phyloP scores from a whole-genome alignment of 2,329 filamentous ascomycete species.

The Microdochium trichocladiopsis region DNA sequence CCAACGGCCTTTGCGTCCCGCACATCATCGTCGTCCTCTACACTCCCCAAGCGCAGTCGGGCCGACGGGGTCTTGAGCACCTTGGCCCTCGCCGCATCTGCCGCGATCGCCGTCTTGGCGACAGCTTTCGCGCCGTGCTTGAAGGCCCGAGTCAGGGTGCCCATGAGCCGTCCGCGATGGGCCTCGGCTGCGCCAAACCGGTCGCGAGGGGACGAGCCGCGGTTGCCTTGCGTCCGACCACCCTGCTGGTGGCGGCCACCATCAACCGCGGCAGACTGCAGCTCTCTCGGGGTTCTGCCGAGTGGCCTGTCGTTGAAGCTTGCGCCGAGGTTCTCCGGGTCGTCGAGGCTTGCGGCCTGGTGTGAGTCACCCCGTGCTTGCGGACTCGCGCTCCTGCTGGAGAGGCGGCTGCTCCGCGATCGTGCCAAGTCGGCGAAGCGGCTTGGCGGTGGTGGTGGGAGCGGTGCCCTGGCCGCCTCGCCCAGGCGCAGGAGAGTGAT shows the following conservation, averaged over 20 bases:
- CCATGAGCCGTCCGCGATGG: not conserved
- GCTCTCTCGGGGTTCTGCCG: constrained; percentile 1
- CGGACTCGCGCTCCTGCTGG: not conserved
- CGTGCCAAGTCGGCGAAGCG: not conserved
- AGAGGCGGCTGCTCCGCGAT: not conserved
- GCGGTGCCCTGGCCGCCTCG: constrained; percentile 59
- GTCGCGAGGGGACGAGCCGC: not conserved
- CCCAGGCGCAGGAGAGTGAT: constrained; percentile 60
- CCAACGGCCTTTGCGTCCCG: not conserved
- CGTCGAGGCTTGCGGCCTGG: not conserved
- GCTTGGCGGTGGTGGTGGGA: constrained; percentile 33
- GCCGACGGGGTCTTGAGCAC: not conserved
- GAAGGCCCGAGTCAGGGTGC: constrained; percentile 2
- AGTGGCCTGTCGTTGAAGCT: constrained; percentile 2
- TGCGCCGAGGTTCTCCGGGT: not conserved
- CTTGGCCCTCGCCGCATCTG: constrained; percentile 6
- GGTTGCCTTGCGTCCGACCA: not conserved
- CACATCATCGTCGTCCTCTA: not conserved
- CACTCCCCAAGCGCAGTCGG: not conserved
- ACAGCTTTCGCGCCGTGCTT: constrained; percentile 4
- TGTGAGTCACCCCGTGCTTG: too few relatives aligned
- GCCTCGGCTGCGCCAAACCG: not conserved
- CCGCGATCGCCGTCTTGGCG: not conserved
- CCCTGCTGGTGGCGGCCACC: too few relatives aligned
- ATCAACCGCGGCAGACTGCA: constrained; percentile 1